phyloP scores from a whole-genome alignment of 371 early-diverging fungal species.

The Mucor piriformis region DNA sequence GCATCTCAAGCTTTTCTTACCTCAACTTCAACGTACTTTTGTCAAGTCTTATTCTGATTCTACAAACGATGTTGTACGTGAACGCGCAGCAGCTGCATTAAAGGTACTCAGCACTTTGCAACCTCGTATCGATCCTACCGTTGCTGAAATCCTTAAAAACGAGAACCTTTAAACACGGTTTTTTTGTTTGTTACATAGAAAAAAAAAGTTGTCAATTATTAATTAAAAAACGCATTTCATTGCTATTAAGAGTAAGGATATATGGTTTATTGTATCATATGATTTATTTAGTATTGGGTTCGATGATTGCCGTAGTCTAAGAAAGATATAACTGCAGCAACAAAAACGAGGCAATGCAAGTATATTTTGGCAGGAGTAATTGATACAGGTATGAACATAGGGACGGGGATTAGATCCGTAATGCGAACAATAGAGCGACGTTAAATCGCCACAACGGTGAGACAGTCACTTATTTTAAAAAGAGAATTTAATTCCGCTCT shows the following conservation, averaged over 20 bases:
- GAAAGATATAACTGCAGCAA: too few relatives aligned
- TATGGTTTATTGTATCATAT: too few relatives aligned
- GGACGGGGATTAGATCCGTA: too few relatives aligned
- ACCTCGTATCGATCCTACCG: constrained; percentile 29
- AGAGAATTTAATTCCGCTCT: background rate
- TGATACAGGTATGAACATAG: too few relatives aligned
- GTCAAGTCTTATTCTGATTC: constrained; percentile 88
- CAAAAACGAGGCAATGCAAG: too few relatives aligned
- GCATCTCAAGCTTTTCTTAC: constrained; percentile 93
- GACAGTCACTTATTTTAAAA: background rate
- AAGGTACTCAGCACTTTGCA: constrained; percentile 30
- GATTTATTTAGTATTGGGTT: too few relatives aligned
- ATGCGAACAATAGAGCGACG: background rate
- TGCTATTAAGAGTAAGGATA: too few relatives aligned
- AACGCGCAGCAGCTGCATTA: constrained; percentile 82
- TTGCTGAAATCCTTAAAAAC: constrained; percentile 28
- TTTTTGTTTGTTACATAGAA: background rate
- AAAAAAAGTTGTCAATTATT: background rate
- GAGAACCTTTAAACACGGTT: constrained; percentile 23
- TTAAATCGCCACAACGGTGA: background rate
- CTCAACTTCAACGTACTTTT: constrained; percentile 97
- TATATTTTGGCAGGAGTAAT: too few relatives aligned
- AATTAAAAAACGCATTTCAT: too few relatives aligned
- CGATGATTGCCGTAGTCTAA: too few relatives aligned
- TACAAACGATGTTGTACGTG: constrained; percentile 69